Percentiles rank a stretch among this genome's conserved stretches.
Conservation (phyloP, 2,329 filamentous ascomycete genomes). For the Apiospora kogelbergensis region DNA sequence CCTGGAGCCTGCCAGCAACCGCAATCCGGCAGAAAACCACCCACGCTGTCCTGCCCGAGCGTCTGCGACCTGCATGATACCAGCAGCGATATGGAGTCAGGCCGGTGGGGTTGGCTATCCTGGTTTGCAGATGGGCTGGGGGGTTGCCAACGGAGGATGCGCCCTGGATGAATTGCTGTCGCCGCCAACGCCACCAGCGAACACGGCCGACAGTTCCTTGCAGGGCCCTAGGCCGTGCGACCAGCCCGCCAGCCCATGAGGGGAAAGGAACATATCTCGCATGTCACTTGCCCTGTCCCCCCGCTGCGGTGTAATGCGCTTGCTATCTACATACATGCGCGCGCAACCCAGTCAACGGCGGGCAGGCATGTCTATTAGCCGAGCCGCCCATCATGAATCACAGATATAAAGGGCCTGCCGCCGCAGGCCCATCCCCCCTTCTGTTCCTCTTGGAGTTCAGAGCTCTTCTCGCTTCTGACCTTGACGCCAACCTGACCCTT, state of each 20-base stretch:
- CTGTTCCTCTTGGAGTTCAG: neutral
- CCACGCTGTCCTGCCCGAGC: neutral
- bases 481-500: neutral
- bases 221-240: neutral
- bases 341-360: neutral
- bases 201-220: neutral
- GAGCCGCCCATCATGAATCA: neutral
- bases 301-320: neutral
- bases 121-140: neutral
- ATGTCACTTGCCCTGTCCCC: neutral
- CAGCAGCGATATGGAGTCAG: neutral
- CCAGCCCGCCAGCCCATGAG: neutral
- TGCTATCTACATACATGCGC: neutral
- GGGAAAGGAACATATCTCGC: neutral
- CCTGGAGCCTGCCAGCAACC: neutral
- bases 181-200: neutral
- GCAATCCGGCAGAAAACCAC: neutral
- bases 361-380: neutral
- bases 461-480: conserved; percentile 5
- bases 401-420: neutral
- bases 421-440: neutral
- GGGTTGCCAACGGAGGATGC: neutral
- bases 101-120: neutral
- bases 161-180: neutral
- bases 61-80: neutral